These are phyloP conservation scores for Tagetes patula DNA, from an alignment of 129 eudicot genomes.

Conservation along the genomic window DNA sequence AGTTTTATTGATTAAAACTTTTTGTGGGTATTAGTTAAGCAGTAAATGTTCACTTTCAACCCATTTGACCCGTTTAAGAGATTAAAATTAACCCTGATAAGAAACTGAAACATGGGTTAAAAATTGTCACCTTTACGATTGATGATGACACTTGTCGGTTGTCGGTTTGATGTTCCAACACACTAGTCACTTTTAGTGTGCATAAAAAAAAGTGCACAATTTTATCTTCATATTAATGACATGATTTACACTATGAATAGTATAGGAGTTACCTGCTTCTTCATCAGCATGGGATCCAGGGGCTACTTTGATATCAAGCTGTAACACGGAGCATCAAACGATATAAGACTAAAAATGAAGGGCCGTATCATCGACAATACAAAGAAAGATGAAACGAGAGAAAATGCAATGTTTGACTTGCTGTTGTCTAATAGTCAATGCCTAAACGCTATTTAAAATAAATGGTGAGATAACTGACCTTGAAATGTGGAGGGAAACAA, in stretches of 20 bases:
- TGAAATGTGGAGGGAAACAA: constrained; percentile 78
- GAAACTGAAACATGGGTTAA: background rate
- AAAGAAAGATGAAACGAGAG: background rate
- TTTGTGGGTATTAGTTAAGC: background rate
- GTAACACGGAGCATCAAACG: constrained; percentile 25
- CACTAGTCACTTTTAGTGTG: too few species aligned
- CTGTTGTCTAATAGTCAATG: background rate
- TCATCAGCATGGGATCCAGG: constrained; percentile 96
- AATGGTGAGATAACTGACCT: constrained; percentile 40
- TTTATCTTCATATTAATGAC: background rate
- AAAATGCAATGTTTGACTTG: background rate
- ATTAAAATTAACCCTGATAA: background rate
- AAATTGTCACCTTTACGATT: too few species aligned
- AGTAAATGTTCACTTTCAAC: background rate
- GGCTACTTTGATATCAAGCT: constrained; percentile 89
- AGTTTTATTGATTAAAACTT: background rate
- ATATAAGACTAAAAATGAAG: constrained; percentile 6
- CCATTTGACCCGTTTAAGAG: too few species aligned
- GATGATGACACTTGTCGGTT: too few species aligned
- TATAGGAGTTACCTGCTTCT: constrained; percentile 57
- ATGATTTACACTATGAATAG: background rate
- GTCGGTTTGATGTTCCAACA: too few species aligned
- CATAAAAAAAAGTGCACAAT: too few species aligned
- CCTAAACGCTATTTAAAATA: background rate
- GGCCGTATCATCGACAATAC: background rate